Evolutionary conservation across 106 monocot species (phyloP).

Genomic region (Acorus calamus): DNA sequence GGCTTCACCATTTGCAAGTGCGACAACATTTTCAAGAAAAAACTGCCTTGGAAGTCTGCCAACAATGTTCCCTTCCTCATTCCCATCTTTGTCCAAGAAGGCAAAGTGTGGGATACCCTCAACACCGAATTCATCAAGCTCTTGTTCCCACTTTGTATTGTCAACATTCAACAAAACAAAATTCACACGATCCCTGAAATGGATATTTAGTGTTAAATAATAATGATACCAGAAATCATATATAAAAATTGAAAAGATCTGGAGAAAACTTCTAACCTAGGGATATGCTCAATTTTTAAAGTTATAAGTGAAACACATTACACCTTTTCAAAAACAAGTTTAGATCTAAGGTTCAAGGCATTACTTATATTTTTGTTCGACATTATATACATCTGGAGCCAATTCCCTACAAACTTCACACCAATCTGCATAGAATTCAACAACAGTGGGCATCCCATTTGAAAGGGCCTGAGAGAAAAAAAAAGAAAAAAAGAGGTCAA

Average conservation of each 20-base stretch:
- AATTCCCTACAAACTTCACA: constrained; percentile 94
- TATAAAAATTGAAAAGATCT: too few species aligned
- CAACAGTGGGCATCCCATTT: constrained; percentile 89
- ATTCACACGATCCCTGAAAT: constrained; percentile 66
- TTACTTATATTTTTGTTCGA: constrained; percentile 87
- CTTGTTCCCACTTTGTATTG: constrained; percentile 98
- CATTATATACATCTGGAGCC: constrained; percentile 76
- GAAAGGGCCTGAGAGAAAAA: constrained; percentile 52
- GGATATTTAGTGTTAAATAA: too few species aligned
- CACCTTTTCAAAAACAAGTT: too few species aligned
- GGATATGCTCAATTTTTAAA: too few species aligned
- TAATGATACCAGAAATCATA: too few species aligned
- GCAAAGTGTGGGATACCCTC: constrained; percentile 98
- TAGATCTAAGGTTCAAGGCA: background rate
- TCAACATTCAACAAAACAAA: constrained; percentile 97
- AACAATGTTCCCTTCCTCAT: constrained; percentile 86
- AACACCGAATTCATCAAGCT: constrained; percentile 94
- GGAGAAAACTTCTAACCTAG: too few species aligned
- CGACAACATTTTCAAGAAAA: constrained; percentile 73
- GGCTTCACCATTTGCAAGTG: constrained; percentile 73
- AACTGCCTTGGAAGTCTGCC: constrained; percentile 74
- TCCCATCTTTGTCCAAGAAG: constrained; percentile 78
- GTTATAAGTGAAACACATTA: too few species aligned
- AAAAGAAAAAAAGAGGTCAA: background rate
- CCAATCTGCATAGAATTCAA: constrained; percentile 95